phyloP scores from a whole-genome alignment of 495 filamentous ascomycete species.

The Neurospora sp. region DNA sequence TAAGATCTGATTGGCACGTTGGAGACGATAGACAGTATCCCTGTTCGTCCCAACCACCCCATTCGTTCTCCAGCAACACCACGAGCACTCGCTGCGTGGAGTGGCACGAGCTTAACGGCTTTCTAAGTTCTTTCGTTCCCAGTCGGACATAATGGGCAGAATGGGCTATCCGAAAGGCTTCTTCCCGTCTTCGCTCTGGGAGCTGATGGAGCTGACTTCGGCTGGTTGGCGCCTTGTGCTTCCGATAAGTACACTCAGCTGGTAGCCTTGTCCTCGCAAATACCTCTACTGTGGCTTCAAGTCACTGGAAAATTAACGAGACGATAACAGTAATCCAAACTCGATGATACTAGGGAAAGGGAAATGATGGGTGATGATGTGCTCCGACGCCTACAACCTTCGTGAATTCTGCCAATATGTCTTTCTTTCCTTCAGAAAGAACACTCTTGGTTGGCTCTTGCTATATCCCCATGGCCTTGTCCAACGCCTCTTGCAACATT shows the following conservation, averaged over 20 bases:
- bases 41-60: not conserved
- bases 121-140: not conserved
- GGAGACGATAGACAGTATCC: not conserved
- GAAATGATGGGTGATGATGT: too few species aligned
- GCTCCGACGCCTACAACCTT: too few species aligned
- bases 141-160: not conserved
- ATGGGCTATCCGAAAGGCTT: not conserved
- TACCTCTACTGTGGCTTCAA: not conserved
- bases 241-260: not conserved
- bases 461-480: not conserved
- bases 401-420: too few species aligned
- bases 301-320: not conserved
- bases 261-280: not conserved
- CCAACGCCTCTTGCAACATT: not conserved
- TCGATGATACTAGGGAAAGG: too few species aligned
- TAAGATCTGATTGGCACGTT: not conserved
- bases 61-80: not conserved
- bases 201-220: not conserved
- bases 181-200: not conserved
- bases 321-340: not conserved
- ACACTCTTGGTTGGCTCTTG: not conserved
- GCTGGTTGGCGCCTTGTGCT: not conserved
- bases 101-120: not conserved
- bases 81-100: not conserved
- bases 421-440: too few species aligned